Base-by-base conservation (phyloP, 2,329 filamentous ascomycete species). In the Aspergillus hortae region DNA sequence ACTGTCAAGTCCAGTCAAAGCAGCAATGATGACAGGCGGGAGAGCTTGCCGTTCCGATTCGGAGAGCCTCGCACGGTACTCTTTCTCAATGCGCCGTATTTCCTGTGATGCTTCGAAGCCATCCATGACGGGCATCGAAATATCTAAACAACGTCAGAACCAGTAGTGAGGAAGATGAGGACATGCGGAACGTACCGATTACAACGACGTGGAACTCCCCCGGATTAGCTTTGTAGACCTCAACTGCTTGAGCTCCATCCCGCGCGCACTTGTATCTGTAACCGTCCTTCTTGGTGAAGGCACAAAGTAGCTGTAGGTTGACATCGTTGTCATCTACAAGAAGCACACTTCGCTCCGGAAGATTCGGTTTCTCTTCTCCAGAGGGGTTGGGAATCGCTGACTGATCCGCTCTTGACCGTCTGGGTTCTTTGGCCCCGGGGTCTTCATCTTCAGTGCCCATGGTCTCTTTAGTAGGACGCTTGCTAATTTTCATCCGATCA, bases 241-340 rank as follows among this genome's bases (percentile, higher is more conserved):
- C 25, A 2, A 49, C 40, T 6, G 73, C 73, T 42, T 70, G 56
- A n/a, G 58, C 53, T 2, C 72, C 72, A 52, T 75, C 65, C 6
- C 51, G 52, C 7, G 72, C 72, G 1, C 65, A 65, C 17, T 62
- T 55, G 32, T 67, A 67, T 3, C 58, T 49, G 33, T 63, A 60
- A 1, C 58, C 59, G 19, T 61, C 56, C 43, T 70, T 53, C 27
- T 45, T 48, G 7, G 46, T 46, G n/a, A 44, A 55, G 5, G 46
- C 43, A 14, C 27, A 4, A 25, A 47, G 42, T 6, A 40, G 40
- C 9, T 49, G 40, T 9, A 71, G 57, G 17, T 74, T 74, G 35
- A 74, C 61, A 0, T 54, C 14, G 33, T 74, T 74, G 44, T 74
- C 72, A 44, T 74, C 72, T 0, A 69, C 67, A 1, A 74, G 64